Conservation (phyloP, 139 green algal genomes). For the Nannochloris sp. region DNA sequence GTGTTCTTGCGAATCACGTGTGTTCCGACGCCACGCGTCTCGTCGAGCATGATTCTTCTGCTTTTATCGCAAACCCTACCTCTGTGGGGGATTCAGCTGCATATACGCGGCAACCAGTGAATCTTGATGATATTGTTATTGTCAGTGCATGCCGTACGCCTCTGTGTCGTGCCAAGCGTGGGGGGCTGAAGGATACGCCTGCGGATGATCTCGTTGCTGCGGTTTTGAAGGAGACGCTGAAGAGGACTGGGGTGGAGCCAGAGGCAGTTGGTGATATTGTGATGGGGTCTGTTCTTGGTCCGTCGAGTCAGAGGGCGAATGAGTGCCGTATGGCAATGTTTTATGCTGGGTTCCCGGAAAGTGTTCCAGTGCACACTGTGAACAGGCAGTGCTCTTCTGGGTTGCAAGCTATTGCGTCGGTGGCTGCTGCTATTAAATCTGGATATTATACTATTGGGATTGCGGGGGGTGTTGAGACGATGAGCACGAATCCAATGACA, state of each 20-base stretch:
- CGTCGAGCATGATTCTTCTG: neutral
- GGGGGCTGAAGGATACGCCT: constrained; percentile 83
- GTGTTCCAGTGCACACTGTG: constrained; percentile 89
- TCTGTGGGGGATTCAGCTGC: constrained; percentile 72
- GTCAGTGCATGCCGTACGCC: constrained; percentile 81
- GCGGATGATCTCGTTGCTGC: constrained; percentile 82
- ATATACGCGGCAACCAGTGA: constrained; percentile 52
- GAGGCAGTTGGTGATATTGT: constrained; percentile 91
- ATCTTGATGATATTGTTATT: constrained; percentile 82
- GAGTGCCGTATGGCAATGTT: constrained; percentile 91
- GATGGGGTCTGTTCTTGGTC: constrained; percentile 87
- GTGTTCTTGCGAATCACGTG: constrained; percentile 37
- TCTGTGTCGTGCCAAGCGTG: constrained; percentile 80
- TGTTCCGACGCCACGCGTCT: neutral
- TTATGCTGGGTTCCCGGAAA: constrained; percentile 84
- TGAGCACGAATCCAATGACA: constrained; percentile 91
- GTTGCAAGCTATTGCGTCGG: constrained; percentile 90
- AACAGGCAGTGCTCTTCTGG: constrained; percentile 93
- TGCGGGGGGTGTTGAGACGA: constrained; percentile 86
- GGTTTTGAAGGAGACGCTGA: constrained; percentile 71
- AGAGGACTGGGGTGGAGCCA: constrained; percentile 63
- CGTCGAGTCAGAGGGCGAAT: constrained; percentile 86
- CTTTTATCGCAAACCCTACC: constrained; percentile 27
- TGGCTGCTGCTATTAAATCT: constrained; percentile 88
- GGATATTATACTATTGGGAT: constrained; percentile 95